Evolutionary conservation across 768 basidiomycete genomes (phyloP).

Genomic region (Galerina sulciceps): DNA sequence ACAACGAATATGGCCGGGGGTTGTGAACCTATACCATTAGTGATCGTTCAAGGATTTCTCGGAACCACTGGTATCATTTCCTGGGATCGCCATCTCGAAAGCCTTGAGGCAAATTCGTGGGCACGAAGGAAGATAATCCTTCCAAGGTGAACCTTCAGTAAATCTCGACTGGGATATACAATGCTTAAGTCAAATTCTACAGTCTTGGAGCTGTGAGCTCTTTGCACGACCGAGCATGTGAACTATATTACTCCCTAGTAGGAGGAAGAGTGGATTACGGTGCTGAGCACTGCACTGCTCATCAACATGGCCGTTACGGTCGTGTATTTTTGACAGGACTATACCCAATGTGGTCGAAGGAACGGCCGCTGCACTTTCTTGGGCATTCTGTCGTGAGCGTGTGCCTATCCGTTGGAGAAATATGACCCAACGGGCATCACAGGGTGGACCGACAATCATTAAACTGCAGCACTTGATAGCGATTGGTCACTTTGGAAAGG

Average conservation of each 20-base stretch:
- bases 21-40: conserved; percentile 33
- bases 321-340: conserved; percentile 40
- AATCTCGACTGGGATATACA: neutral
- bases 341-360: conserved; percentile 50
- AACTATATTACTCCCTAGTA: conserved; percentile 47
- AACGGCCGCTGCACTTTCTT: conserved; percentile 49
- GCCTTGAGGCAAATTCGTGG: neutral
- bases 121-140: conserved; percentile 11
- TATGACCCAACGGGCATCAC: neutral
- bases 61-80: conserved; percentile 37
- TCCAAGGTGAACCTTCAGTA: conserved; percentile 19
- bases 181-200: neutral
- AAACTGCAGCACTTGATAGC: conserved; percentile 48
- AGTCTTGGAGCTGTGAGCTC: conserved; percentile 58
- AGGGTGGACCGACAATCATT: conserved; percentile 53
- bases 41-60: conserved; percentile 55
- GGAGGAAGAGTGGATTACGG: conserved; percentile 59
- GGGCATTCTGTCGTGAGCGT: conserved; percentile 49
- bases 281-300: conserved; percentile 38
- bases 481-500: conserved; percentile 44
- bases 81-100: conserved; percentile 39
- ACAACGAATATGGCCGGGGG: too few relatives aligned
- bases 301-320: conserved; percentile 47
- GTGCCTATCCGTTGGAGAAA: neutral
- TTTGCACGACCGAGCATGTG: conserved; percentile 56